Evolutionary conservation across 2,329 filamentous ascomycete genomes (phyloP).

Genomic region (Fusarium torulosum): DNA sequence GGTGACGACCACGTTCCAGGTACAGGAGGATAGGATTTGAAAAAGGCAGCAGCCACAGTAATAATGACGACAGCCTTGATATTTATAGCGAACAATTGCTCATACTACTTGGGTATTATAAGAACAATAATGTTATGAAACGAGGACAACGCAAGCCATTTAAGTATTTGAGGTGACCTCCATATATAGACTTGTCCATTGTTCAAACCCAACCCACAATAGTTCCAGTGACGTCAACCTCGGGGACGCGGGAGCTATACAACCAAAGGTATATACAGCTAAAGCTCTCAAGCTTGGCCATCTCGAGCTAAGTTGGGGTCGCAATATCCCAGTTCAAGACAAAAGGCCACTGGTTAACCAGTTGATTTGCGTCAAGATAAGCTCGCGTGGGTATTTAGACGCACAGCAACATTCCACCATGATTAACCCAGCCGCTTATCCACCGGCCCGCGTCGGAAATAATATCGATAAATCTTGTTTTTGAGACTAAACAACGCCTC

Average conservation of each 20-base stretch:
- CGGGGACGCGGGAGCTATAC: not conserved
- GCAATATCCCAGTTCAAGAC: not conserved
- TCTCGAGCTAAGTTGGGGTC: not conserved
- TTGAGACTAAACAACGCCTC: not conserved
- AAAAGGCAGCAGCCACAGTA: conserved; percentile 13
- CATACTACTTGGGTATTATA: not conserved
- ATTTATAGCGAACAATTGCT: conserved; percentile 19
- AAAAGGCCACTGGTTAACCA: not conserved
- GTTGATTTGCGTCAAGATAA: not conserved
- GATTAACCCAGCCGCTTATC: not conserved
- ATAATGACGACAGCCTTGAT: conserved; percentile 30
- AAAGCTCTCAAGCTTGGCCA: not conserved
- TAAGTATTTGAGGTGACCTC: conserved; percentile 7
- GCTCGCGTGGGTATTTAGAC: not conserved
- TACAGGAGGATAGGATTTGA: conserved; percentile 37
- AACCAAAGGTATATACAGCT: not conserved
- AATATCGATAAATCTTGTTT: conserved; percentile 10
- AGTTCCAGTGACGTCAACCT: conserved; percentile 34
- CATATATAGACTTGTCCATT: not conserved
- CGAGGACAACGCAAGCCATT: conserved; percentile 1
- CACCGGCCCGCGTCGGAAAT: not conserved
- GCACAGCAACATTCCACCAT: conserved; percentile 4
- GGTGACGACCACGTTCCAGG: conserved; percentile 35
- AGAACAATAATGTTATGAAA: not conserved
- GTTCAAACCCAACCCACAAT: conserved; percentile 3